A percentile compares a stretch with the other conserved stretches of the same genome.
Conservation (phyloP, 2,329 filamentous ascomycete species). For the Acrocalymma vagum region DNA sequence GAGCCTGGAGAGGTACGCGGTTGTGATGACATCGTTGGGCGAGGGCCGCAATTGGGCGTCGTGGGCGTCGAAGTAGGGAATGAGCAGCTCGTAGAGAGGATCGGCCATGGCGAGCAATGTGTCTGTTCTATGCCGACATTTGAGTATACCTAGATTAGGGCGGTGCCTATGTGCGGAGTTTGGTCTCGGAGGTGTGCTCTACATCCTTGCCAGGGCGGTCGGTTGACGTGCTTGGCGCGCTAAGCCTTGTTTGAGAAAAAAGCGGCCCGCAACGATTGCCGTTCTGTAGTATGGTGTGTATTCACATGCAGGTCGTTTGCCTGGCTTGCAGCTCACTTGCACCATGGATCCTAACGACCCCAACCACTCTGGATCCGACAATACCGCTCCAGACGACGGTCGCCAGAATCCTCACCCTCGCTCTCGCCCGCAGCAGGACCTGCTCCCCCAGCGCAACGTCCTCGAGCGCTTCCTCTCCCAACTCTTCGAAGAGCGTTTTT, state of each 20-base stretch:
- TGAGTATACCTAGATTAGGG: too few species aligned
- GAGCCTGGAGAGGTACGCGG: constrained; percentile 79
- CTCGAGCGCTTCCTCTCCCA: constrained; percentile 29
- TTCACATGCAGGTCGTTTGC: constrained; percentile 23
- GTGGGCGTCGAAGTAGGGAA: constrained; percentile 64
- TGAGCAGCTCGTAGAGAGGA: constrained; percentile 77
- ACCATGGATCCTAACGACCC: constrained; percentile 20
- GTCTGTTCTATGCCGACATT: too few species aligned
- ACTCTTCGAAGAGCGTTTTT: constrained; percentile 33
- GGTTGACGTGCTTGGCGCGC: too few species aligned
- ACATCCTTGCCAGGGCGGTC: too few species aligned
- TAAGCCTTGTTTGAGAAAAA: too few species aligned
- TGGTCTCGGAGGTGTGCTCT: too few species aligned
- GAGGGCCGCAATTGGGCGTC: constrained; percentile 49
- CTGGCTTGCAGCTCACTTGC: constrained; percentile 10
- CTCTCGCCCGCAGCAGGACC: too few species aligned
- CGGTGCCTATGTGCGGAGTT: too few species aligned
- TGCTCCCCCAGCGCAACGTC: constrained; percentile 4
- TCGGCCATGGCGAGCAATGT: constrained; percentile 63
- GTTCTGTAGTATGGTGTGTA: too few species aligned
- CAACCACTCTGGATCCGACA: constrained; percentile 5
- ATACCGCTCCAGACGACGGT: constrained; percentile 9
- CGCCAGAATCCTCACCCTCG: too few species aligned
- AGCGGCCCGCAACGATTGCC: too few species aligned
- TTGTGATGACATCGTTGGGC: constrained; percentile 61